A percentile compares a stretch with the other conserved stretches of the same genome.
Evolutionary conservation across 83 land plant genomes (phyloP).

Genomic region (Picea abies): DNA sequence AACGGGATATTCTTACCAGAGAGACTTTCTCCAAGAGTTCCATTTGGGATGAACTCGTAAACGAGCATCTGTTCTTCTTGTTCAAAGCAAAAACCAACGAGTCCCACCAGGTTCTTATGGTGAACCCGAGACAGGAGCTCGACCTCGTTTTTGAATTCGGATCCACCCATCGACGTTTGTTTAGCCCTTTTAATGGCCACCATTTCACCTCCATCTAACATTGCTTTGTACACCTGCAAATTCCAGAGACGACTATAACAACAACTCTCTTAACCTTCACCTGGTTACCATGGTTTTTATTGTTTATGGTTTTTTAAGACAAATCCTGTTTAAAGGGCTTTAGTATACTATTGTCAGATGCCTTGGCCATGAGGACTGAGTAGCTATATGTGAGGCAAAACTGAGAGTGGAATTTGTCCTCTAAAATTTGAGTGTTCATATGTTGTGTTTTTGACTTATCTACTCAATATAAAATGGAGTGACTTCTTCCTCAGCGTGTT

Average conservation of each 20-base stretch:
- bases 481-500: too few relatives aligned
- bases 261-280: too few relatives aligned
- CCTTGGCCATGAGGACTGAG: too few relatives aligned
- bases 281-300: too few relatives aligned
- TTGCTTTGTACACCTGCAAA: conserved; percentile 58
- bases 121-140: conserved; percentile 70
- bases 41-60: conserved; percentile 59
- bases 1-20: conserved; percentile 27
- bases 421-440: too few relatives aligned
- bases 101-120: conserved; percentile 60
- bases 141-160: conserved; percentile 61
- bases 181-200: conserved; percentile 65
- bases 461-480: too few relatives aligned
- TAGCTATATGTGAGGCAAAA: too few relatives aligned
- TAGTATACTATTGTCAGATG: too few relatives aligned
- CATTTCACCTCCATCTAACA: conserved; percentile 35
- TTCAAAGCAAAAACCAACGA: conserved; percentile 61
- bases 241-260: background rate
- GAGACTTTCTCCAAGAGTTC: conserved; percentile 40
- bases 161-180: conserved; percentile 45
- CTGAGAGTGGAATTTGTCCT: too few relatives aligned
- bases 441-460: too few relatives aligned
- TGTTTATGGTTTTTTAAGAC: too few relatives aligned
- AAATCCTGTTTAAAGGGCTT: too few relatives aligned
- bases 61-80: conserved; percentile 61